Conservation (phyloP, 2,329 filamentous ascomycete genomes). For the Colletotrichum tabaci region DNA sequence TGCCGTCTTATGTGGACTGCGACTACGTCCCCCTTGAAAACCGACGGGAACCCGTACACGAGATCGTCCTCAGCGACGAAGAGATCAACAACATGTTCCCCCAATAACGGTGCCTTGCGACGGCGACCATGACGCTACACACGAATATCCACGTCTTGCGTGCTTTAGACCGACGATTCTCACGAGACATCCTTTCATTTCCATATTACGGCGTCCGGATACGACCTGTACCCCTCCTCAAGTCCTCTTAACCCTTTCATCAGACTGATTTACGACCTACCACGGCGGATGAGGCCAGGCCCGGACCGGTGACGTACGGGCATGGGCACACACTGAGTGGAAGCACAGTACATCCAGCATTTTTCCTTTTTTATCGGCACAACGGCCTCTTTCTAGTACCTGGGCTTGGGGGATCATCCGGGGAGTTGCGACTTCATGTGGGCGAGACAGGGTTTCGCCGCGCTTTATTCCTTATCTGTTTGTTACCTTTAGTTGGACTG, state of each 20-base stretch:
- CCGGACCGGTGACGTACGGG: slow-evolving; percentile 12
- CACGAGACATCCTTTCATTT: slow-evolving; percentile 38
- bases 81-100: slow-evolving; percentile 79
- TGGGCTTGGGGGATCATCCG: slow-evolving; percentile 28
- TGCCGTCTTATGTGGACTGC: slow-evolving; percentile 83
- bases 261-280: slow-evolving; percentile 28
- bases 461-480: slow-evolving; percentile 32
- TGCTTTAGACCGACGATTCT: slow-evolving; percentile 49
- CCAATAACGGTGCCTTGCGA: slow-evolving; percentile 59
- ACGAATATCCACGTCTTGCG: slow-evolving; percentile 37
- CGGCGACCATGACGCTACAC: slow-evolving; percentile 26
- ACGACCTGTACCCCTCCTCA: slow-evolving; percentile 29
- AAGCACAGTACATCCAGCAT: slow-evolving; percentile 39
- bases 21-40: slow-evolving; percentile 83
- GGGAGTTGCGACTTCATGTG: slow-evolving; percentile 31
- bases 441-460: slow-evolving; percentile 23
- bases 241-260: slow-evolving; percentile 19
- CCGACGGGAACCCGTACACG: slow-evolving; percentile 82
- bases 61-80: slow-evolving; percentile 84
- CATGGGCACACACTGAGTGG: slow-evolving; percentile 25
- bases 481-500: slow-evolving; percentile 28
- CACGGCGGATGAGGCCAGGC: slow-evolving; percentile 36
- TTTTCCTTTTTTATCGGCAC: slow-evolving; percentile 12
- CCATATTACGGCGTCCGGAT: slow-evolving; percentile 41
- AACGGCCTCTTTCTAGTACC: slow-evolving; percentile 12